Conservation (phyloP, 2,329 filamentous ascomycete species). For the Phyllachora maydis region DNA sequence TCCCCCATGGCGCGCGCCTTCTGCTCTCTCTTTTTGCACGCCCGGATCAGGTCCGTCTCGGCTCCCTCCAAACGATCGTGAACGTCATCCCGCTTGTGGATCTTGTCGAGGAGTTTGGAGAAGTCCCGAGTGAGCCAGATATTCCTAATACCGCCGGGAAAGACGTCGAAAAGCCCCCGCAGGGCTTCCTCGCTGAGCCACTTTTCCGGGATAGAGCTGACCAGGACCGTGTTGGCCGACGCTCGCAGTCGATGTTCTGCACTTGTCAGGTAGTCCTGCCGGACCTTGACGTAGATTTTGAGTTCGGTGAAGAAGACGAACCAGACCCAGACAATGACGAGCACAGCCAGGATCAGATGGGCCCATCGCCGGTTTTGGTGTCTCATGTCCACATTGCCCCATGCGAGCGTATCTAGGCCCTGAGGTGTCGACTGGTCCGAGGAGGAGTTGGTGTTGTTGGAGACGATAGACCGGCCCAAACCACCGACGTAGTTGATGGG, state of each 20-base stretch:
- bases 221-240: conserved; percentile 86
- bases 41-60: conserved; percentile 66
- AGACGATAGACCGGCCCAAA: conserved; percentile 31
- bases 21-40: conserved; percentile 60
- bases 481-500: conserved; percentile 67
- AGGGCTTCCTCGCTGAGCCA: conserved; percentile 77
- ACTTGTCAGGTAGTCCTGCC: conserved; percentile 85
- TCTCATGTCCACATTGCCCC: conserved; percentile 57
- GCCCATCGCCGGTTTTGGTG: conserved; percentile 60
- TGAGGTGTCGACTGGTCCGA: conserved; percentile 17
- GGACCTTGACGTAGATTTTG: conserved; percentile 72
- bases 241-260: conserved; percentile 85
- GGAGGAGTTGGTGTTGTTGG: conserved; percentile 15
- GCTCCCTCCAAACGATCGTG: conserved; percentile 57
- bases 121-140: conserved; percentile 93
- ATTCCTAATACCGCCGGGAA: conserved; percentile 84
- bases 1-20: conserved; percentile 43
- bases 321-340: conserved; percentile 68
- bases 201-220: conserved; percentile 74
- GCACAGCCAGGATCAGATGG: conserved; percentile 60
- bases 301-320: conserved; percentile 75
- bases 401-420: conserved; percentile 67
- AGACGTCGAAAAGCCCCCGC: conserved; percentile 76
- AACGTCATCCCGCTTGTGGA: conserved; percentile 51
- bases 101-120: conserved; percentile 65